These are phyloP conservation scores for Coemansia sp. DNA, from an alignment of 192 early-diverging fungal species.

Conservation along the genomic window DNA sequence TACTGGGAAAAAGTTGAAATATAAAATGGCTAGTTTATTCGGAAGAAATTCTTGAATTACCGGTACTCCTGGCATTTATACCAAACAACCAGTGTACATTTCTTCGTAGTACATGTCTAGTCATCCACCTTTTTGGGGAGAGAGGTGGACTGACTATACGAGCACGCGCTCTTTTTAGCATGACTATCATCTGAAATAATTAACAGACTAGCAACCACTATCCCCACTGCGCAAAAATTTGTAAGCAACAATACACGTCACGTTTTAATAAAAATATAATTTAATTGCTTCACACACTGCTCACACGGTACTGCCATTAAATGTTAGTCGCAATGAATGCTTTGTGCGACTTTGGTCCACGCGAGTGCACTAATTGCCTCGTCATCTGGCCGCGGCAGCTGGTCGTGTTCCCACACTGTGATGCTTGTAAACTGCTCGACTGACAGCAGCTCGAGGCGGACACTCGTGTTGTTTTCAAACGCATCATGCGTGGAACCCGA, in stretches of 20 bases:
- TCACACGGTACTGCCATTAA: no score
- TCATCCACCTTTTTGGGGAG: not conserved
- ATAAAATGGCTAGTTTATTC: not conserved
- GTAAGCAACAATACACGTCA: not conserved
- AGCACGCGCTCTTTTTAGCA: not conserved
- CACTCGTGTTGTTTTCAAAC: slow-evolving; percentile 22
- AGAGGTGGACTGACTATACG: not conserved
- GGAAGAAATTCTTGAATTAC: not conserved
- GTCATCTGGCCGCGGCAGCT: slow-evolving; percentile 27
- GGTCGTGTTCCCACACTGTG: slow-evolving; percentile 50
- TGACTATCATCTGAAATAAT: not conserved
- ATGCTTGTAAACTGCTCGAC: slow-evolving; percentile 20
- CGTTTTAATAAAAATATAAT: not conserved
- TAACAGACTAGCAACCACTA: no score
- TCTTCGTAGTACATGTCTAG: not conserved
- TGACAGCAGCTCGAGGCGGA: slow-evolving; percentile 22
- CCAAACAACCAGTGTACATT: not conserved
- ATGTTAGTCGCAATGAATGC: slow-evolving; percentile 24
- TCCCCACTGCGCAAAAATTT: no score
- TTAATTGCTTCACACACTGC: no score
- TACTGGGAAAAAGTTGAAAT: not conserved
- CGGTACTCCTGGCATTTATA: not conserved
- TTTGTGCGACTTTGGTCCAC: slow-evolving; percentile 32
- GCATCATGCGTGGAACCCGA: slow-evolving; percentile 12
- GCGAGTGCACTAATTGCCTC: slow-evolving; percentile 39